phyloP scores from a whole-genome alignment of 192 early-diverging fungal genomes.

The Coemansia sp. region DNA sequence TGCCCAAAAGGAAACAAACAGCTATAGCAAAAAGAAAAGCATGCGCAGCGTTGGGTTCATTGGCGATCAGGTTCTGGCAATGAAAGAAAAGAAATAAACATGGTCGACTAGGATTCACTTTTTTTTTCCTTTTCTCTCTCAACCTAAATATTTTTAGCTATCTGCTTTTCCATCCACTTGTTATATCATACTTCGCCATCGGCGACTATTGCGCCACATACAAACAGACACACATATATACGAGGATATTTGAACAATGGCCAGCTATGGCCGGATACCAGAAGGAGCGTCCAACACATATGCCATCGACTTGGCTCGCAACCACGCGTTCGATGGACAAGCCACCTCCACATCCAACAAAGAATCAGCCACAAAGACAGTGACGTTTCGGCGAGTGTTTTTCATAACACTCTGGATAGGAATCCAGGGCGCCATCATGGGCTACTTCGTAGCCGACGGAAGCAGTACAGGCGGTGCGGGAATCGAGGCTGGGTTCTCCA shows the following conservation, averaged over 20 bases:
- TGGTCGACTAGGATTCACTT: neutral
- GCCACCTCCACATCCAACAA: neutral
- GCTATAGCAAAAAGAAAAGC: neutral
- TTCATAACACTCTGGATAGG: slow-evolving; percentile 59
- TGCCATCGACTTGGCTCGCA: slow-evolving; percentile 28
- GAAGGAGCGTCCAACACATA: slow-evolving; percentile 1
- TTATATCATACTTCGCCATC: neutral
- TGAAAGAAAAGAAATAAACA: neutral
- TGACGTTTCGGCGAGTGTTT: slow-evolving; percentile 35
- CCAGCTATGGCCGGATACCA: neutral
- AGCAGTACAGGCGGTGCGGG: slow-evolving; percentile 37
- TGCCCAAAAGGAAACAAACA: neutral
- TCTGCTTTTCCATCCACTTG: neutral
- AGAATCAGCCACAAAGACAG: slow-evolving; percentile 5
- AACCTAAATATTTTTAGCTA: neutral
- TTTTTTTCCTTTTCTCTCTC: neutral
- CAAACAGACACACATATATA: neutral
- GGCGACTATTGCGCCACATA: neutral
- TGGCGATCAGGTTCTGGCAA: neutral
- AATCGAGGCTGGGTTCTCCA: slow-evolving; percentile 34
- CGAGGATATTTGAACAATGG: neutral
- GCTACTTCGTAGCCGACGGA: slow-evolving; percentile 52
- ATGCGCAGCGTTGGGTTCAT: neutral
- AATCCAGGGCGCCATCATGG: slow-evolving; percentile 58
- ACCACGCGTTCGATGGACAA: slow-evolving; percentile 36